Percentiles rank a stretch among this genome's conserved stretches.
Conservation (phyloP, 2,329 filamentous ascomycete genomes). For the Aspergillus thermomutatus region DNA sequence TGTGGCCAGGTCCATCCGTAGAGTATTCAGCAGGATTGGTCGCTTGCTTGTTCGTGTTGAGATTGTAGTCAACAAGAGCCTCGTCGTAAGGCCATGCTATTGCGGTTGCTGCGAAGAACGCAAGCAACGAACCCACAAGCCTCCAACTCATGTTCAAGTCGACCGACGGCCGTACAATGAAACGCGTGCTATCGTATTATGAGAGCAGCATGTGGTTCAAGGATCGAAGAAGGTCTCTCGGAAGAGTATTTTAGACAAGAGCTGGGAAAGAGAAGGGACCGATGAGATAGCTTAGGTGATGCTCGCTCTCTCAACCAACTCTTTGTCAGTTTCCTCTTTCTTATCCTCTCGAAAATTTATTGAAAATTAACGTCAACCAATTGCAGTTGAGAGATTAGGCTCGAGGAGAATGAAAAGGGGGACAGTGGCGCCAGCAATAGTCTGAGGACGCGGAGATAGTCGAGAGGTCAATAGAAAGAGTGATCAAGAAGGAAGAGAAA, state of each 20-base stretch:
- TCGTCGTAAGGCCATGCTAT: constrained; percentile 48
- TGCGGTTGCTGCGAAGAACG: constrained; percentile 24
- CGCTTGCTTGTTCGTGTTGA: constrained; percentile 60
- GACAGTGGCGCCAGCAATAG: background rate
- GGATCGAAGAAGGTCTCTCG: background rate
- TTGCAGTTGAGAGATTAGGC: background rate
- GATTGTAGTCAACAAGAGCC: constrained; percentile 53
- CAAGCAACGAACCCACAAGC: constrained; percentile 22
- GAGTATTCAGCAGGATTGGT: constrained; percentile 56
- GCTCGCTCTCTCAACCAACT: background rate
- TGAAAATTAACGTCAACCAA: background rate
- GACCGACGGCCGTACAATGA: background rate
- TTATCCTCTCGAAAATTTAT: background rate
- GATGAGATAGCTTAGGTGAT: background rate
- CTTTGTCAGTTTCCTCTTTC: background rate
- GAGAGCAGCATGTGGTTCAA: constrained; percentile 19
- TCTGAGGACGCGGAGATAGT: background rate
- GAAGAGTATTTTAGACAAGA: background rate
- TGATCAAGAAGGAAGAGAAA: background rate
- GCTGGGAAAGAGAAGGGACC: background rate
- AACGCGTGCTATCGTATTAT: background rate
- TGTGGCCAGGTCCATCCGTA: constrained; percentile 53
- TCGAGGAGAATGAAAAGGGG: background rate
- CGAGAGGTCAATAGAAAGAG: background rate
- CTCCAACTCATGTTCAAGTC: constrained; percentile 30